phyloP scores from a whole-genome alignment of 805 yeast genomes.

The Clavispora carvajalis region DNA sequence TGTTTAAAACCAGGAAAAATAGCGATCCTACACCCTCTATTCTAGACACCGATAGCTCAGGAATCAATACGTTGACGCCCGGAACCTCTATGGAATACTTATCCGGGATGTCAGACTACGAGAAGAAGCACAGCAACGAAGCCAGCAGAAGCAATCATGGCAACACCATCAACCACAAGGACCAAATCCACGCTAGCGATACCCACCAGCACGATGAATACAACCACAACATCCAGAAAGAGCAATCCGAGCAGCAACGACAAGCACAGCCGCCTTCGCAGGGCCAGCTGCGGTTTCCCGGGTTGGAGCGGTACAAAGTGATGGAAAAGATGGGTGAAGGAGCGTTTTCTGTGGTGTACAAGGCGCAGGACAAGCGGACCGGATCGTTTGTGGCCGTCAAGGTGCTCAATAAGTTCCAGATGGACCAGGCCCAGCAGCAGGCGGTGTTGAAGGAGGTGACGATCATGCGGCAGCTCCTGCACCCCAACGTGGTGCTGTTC shows the following conservation, averaged over 20 bases:
- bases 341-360: slow-evolving; percentile 83
- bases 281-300: too few relatives aligned
- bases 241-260: not conserved
- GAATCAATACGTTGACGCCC: not conserved
- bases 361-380: slow-evolving; percentile 49
- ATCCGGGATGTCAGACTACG: not conserved
- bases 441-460: slow-evolving; percentile 67
- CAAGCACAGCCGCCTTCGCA: not conserved
- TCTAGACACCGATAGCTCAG: not conserved
- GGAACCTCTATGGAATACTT: not conserved
- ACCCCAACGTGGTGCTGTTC: slow-evolving; percentile 56
- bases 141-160: not conserved
- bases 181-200: too few relatives aligned
- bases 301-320: slow-evolving; percentile 22
- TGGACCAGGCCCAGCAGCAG: slow-evolving; percentile 47
- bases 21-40: not conserved
- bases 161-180: not conserved
- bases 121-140: not conserved
- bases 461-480: slow-evolving; percentile 61
- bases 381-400: slow-evolving; percentile 62
- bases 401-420: slow-evolving; percentile 57
- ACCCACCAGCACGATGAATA: not conserved
- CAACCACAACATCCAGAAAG: not conserved
- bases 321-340: slow-evolving; percentile 63
- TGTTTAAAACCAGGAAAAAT: not conserved